Evolutionary conservation across 306 rosid species (phyloP).

Genomic region (Canavalia gladiata): DNA sequence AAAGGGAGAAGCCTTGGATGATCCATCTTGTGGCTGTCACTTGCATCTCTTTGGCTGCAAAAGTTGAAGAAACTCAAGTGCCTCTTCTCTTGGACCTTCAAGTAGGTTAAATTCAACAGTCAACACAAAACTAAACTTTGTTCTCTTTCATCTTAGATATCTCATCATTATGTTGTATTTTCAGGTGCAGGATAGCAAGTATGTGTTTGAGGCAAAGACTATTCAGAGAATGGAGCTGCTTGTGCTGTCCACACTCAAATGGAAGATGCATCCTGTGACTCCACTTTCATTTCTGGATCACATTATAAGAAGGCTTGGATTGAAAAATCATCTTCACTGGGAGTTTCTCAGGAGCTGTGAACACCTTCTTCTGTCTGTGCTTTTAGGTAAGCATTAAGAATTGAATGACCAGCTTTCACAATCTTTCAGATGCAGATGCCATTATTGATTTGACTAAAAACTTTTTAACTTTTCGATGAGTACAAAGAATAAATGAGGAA

Average conservation of each 20-base stretch:
- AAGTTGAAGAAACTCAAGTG: slow-evolving; percentile 92
- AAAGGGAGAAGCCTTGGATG: slow-evolving; percentile 89
- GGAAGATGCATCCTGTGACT: slow-evolving; percentile 98
- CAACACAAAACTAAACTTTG: neutral
- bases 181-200: slow-evolving; percentile 76
- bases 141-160: neutral
- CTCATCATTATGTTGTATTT: neutral
- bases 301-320: slow-evolving; percentile 78
- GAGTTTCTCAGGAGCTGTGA: slow-evolving; percentile 82
- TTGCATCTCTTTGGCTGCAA: slow-evolving; percentile 93
- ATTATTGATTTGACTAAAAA: slow-evolving; percentile 15
- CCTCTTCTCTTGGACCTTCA: slow-evolving; percentile 95
- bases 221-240: slow-evolving; percentile 95
- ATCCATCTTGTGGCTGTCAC: slow-evolving; percentile 88
- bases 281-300: slow-evolving; percentile 86
- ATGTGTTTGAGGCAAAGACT: slow-evolving; percentile 79
- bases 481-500: slow-evolving; percentile 32
- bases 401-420: neutral
- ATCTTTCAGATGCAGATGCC: slow-evolving; percentile 16
- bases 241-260: slow-evolving; percentile 78
- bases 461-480: slow-evolving; percentile 22
- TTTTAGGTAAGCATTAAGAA: slow-evolving; percentile 64
- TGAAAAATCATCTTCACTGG: slow-evolving; percentile 73
- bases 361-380: slow-evolving; percentile 72
- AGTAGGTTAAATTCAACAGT: slow-evolving; percentile 52